Percentiles rank a stretch among this genome's conserved stretches.
phyloP scores from a whole-genome alignment of 2,329 filamentous ascomycete species.

The Microsporum ferrugineum region DNA sequence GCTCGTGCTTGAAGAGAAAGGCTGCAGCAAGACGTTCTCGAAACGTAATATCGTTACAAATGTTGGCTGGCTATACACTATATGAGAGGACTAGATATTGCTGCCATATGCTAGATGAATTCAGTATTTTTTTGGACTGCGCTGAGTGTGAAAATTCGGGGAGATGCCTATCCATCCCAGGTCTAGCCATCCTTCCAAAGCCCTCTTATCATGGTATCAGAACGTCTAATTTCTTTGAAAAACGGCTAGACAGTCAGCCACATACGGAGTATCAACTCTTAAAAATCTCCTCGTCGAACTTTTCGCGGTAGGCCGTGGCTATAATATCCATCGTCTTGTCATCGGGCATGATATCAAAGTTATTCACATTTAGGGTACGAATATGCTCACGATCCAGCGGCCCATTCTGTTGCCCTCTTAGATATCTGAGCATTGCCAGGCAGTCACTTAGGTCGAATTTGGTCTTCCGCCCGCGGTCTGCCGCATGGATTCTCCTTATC shows the following conservation, averaged over 20 bases:
- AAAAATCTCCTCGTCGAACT: slow-evolving; percentile 14
- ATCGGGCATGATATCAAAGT: slow-evolving; percentile 22
- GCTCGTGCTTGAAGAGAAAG: slow-evolving; percentile 15
- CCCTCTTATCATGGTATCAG: too few relatives aligned
- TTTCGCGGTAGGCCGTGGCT: slow-evolving; percentile 19
- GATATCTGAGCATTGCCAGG: slow-evolving; percentile 21
- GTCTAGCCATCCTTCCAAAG: too few relatives aligned
- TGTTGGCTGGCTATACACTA: slow-evolving; percentile 16
- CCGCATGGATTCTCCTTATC: slow-evolving; percentile 22
- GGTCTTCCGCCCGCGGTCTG: slow-evolving; percentile 16
- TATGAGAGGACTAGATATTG: slow-evolving; percentile 10
- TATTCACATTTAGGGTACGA: slow-evolving; percentile 21
- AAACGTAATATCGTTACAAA: slow-evolving; percentile 16
- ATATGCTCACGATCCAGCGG: slow-evolving; percentile 20
- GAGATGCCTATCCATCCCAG: too few relatives aligned
- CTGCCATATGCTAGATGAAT: too few relatives aligned
- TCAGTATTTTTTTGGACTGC: too few relatives aligned
- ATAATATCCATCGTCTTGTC: slow-evolving; percentile 21
- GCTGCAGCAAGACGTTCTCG: slow-evolving; percentile 11
- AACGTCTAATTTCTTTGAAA: too few relatives aligned
- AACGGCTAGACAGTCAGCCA: too few relatives aligned
- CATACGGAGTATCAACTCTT: background rate
- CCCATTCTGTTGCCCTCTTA: slow-evolving; percentile 17
- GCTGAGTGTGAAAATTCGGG: too few relatives aligned
- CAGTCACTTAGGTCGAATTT: slow-evolving; percentile 23